A percentile compares a stretch with the other conserved stretches of the same genome.
Conservation (phyloP, 176 grass and related monocot species). For the Poa annua region DNA sequence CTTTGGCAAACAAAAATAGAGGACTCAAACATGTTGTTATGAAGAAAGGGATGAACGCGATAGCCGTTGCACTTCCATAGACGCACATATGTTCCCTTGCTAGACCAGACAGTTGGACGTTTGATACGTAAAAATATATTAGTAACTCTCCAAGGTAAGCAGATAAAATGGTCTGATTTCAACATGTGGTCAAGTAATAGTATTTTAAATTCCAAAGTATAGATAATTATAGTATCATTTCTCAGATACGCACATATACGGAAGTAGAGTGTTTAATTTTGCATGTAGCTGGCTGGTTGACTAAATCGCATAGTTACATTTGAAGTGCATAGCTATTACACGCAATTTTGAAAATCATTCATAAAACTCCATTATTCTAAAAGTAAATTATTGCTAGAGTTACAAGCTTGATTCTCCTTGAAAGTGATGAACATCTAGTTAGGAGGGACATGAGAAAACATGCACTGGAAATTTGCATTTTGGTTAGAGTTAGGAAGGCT, state of each 20-base stretch:
- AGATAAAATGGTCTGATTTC: background rate
- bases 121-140: background rate
- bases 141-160: background rate
- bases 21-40: too few species aligned
- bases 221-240: background rate
- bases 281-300: background rate
- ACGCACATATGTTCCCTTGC: background rate
- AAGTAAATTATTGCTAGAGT: background rate
- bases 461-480: background rate
- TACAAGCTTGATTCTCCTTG: background rate
- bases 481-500: background rate
- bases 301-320: background rate
- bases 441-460: background rate
- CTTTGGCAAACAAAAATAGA: too few species aligned
- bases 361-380: background rate
- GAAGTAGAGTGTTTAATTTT: background rate
- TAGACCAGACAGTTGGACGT: background rate
- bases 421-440: background rate
- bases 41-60: background rate
- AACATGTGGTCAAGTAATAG: background rate
- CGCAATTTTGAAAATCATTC: background rate
- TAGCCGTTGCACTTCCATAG: background rate
- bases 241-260: background rate
- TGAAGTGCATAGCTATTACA: background rate
- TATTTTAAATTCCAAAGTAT: background rate